Percentiles rank a stretch among this genome's conserved stretches.
Conservation (phyloP, 371 early-diverging fungal species). For the Blastocladiella emersonii region DNA sequence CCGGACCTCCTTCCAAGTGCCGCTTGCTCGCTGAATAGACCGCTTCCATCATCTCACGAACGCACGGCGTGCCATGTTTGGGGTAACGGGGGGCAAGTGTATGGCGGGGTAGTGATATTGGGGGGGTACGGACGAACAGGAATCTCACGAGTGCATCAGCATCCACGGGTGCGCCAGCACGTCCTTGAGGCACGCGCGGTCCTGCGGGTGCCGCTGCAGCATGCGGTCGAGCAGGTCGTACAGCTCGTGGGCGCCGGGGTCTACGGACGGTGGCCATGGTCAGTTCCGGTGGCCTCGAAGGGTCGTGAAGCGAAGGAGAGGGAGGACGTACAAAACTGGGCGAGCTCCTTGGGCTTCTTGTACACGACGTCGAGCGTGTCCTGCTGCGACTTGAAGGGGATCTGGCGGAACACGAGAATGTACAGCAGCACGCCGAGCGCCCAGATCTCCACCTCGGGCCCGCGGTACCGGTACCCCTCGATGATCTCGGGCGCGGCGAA, state of each 20-base stretch:
- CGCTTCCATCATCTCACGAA: no score
- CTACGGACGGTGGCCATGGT: background rate
- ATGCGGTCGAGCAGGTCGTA: background rate
- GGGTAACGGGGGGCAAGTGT: no score
- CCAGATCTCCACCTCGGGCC: slow-evolving; percentile 44
- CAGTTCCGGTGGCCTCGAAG: no score
- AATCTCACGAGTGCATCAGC: no score
- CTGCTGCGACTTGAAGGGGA: slow-evolving; percentile 41
- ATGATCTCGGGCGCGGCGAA: slow-evolving; percentile 37
- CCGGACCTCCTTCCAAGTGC: no score
- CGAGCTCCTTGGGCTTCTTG: background rate
- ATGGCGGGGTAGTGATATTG: no score
- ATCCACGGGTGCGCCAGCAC: background rate
- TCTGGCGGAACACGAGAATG: slow-evolving; percentile 46
- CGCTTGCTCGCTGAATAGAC: no score
- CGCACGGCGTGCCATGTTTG: no score
- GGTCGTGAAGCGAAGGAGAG: no score
- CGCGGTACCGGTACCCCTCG: slow-evolving; percentile 38
- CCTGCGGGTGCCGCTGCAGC: background rate
- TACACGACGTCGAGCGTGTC: background rate
- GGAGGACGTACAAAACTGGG: background rate
- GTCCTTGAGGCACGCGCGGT: background rate
- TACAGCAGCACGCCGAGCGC: slow-evolving; percentile 45
- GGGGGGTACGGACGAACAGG: no score
- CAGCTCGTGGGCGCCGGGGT: background rate